These are phyloP conservation scores for Lepidium sativum DNA, from an alignment of 345 rosid species.

Conservation along the genomic window DNA sequence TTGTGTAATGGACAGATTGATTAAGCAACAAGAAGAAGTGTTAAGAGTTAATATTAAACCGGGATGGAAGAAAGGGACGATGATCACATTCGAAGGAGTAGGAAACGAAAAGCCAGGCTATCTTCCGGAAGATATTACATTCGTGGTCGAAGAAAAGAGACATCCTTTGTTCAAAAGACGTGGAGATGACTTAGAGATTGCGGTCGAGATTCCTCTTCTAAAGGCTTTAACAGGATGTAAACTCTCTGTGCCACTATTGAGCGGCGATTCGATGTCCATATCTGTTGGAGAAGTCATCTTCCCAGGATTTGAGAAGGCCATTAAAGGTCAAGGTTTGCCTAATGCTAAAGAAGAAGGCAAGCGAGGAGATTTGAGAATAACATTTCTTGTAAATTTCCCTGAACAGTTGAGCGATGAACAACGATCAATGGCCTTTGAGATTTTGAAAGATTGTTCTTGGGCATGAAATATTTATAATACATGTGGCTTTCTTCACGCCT, in stretches of 20 bases:
- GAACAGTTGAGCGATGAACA: slow-evolving; percentile 40
- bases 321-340: slow-evolving; percentile 74
- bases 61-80: slow-evolving; percentile 91
- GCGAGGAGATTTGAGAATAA: slow-evolving; percentile 58
- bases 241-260: slow-evolving; percentile 58
- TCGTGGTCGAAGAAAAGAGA: slow-evolving; percentile 49
- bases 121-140: slow-evolving; percentile 54
- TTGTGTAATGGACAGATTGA: slow-evolving; percentile 30
- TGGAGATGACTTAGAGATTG: slow-evolving; percentile 60
- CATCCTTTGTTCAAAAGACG: slow-evolving; percentile 57
- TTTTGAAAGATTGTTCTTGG: slow-evolving; percentile 48
- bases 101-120: slow-evolving; percentile 79
- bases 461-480: not conserved
- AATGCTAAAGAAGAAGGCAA: slow-evolving; percentile 37
- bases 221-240: slow-evolving; percentile 75
- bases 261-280: slow-evolving; percentile 48
- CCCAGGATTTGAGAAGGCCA: slow-evolving; percentile 57
- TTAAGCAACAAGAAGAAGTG: slow-evolving; percentile 53
- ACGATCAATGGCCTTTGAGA: slow-evolving; percentile 34
- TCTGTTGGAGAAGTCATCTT: slow-evolving; percentile 44
- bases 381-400: slow-evolving; percentile 58
- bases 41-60: slow-evolving; percentile 59
- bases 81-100: slow-evolving; percentile 75
- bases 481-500: not conserved
- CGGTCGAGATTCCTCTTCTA: slow-evolving; percentile 60